These are phyloP conservation scores for Cubamyces sp. DNA, from an alignment of 768 basidiomycete genomes.

Conservation along the genomic window DNA sequence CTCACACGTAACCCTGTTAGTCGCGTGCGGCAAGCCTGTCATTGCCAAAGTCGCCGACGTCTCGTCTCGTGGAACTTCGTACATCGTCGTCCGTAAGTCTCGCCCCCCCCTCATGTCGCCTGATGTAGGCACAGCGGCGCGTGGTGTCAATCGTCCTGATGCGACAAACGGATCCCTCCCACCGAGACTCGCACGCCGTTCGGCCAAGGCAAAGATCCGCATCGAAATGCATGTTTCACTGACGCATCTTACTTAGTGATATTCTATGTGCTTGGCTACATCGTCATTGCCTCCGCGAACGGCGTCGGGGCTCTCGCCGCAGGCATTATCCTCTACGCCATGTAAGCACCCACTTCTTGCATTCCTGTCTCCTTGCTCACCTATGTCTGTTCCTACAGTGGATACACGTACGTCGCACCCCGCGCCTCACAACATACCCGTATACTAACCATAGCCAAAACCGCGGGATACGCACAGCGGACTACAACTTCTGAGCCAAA, in stretches of 20 bases:
- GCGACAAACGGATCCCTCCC: too few species aligned
- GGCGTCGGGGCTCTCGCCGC: conserved; percentile 35
- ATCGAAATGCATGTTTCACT: conserved; percentile 7
- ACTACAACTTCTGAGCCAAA: conserved; percentile 64
- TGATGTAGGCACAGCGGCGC: too few species aligned
- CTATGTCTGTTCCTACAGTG: conserved; percentile 41
- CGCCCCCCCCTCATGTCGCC: too few species aligned
- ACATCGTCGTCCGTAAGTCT: conserved; percentile 51
- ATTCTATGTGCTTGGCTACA: conserved; percentile 47
- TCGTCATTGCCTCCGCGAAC: conserved; percentile 38
- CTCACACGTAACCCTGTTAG: neutral
- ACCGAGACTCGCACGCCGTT: too few species aligned
- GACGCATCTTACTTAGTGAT: conserved; percentile 37
- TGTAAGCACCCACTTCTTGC: conserved; percentile 40
- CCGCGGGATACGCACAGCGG: conserved; percentile 40
- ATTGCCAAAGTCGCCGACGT: conserved; percentile 58
- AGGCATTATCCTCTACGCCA: conserved; percentile 56
- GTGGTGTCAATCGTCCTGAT: too few species aligned
- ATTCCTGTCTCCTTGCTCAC: conserved; percentile 31
- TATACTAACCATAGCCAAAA: neutral
- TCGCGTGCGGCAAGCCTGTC: conserved; percentile 42
- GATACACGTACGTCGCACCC: conserved; percentile 54
- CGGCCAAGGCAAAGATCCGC: too few species aligned
- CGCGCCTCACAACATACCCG: conserved; percentile 8
- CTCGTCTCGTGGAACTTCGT: conserved; percentile 49